These are phyloP conservation scores for Colletotrichum zoysiae DNA, from an alignment of 2,329 filamentous ascomycete species.

Conservation along the genomic window DNA sequence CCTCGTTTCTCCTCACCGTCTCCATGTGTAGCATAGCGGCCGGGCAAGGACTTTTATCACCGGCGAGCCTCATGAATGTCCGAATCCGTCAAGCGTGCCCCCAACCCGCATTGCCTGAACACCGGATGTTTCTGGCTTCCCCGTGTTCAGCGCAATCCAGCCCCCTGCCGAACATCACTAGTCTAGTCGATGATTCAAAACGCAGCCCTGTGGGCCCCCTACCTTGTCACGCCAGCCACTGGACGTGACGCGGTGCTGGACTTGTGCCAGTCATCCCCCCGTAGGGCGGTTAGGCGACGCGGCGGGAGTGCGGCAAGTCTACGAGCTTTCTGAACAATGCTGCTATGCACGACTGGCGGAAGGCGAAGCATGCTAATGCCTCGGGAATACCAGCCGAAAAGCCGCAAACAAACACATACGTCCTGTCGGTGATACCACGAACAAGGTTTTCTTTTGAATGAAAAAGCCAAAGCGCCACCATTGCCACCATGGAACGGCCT, in stretches of 20 bases:
- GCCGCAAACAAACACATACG: not conserved
- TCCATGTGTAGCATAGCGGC: not conserved
- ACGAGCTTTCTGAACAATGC: too few species aligned
- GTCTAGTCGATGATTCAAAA: not conserved
- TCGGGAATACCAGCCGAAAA: not conserved
- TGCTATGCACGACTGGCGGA: not conserved
- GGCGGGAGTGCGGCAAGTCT: not conserved
- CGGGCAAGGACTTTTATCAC: not conserved
- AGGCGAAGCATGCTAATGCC: not conserved
- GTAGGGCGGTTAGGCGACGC: not conserved
- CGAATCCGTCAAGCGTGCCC: not conserved
- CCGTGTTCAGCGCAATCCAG: not conserved
- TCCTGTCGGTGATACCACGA: not conserved
- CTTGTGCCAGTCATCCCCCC: not conserved
- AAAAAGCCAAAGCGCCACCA: constrained; percentile 11
- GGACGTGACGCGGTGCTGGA: not conserved
- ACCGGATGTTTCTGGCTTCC: not conserved
- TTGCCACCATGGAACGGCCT: not conserved
- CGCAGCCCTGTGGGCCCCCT: not conserved
- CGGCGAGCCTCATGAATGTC: not conserved
- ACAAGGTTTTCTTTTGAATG: constrained; percentile 2
- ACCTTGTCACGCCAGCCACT: not conserved
- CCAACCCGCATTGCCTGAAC: not conserved
- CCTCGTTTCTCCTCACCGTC: not conserved
- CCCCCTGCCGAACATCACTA: not conserved